A percentile compares a stretch with the other conserved stretches of the same genome.
These are phyloP conservation scores for Silene vulgaris DNA, from an alignment of 179 eudicot species.

Conservation along the genomic window DNA sequence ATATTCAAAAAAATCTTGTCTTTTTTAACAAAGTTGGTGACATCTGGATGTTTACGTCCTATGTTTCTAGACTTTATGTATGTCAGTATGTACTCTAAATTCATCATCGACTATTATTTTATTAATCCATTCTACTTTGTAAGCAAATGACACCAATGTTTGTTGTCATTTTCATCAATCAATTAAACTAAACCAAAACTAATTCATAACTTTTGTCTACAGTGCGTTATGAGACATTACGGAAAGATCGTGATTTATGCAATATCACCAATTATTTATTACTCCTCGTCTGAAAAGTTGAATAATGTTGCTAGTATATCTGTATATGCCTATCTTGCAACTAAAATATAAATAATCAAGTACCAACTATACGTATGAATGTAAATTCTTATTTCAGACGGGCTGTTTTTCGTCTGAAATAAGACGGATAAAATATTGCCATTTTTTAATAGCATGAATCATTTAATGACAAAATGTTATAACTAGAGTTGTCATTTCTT, in stretches of 20 bases:
- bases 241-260: slow-evolving; percentile 9
- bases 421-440: too few relatives aligned
- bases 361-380: background rate
- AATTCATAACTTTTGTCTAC: slow-evolving; percentile 14
- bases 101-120: background rate
- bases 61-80: slow-evolving; percentile 18
- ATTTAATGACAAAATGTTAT: too few relatives aligned
- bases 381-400: too few relatives aligned
- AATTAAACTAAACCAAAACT: background rate
- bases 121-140: slow-evolving; percentile 2
- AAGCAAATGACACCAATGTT: slow-evolving; percentile 23
- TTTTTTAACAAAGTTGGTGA: slow-evolving; percentile 9
- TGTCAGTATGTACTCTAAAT: background rate
- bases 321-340: background rate
- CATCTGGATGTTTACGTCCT: slow-evolving; percentile 24
- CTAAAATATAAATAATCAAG: too few relatives aligned
- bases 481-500: too few relatives aligned
- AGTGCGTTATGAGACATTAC: background rate
- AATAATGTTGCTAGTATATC: background rate
- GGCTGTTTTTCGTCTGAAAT: too few relatives aligned
- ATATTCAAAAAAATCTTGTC: slow-evolving; percentile 12
- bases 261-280: background rate
- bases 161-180: slow-evolving; percentile 22
- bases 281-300: background rate
- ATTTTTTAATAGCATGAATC: too few relatives aligned